Evolutionary conservation across 257 asterid genomes (phyloP), one percentile per base, ranked within the genome.

Genomic region (Ilex aquifolium): DNA sequence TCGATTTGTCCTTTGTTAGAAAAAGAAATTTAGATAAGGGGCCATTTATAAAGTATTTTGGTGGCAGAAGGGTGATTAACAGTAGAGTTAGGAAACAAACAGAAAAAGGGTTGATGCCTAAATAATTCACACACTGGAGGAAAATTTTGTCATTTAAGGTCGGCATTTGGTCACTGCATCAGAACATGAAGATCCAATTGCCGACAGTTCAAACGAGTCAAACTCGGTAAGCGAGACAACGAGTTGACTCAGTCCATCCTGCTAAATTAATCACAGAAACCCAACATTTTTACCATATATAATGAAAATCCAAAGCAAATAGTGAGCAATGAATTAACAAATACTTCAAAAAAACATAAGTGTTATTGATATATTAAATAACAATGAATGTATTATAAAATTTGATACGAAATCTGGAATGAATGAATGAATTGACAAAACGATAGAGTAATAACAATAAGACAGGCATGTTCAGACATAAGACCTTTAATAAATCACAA

Each of bases 1-100:
- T 52, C 51, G 61, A 67, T 71, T 81, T 81, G 94, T 77, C 83
- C 42, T 59, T 42, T 75, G 55, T 74, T 50, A 15, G 44, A 60
- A 79, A 72, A 62, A 59, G 27, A 21, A 21, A 21, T 21, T 21
- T 21, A 21, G 27, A 21, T 21, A 0, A 21, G 27, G 27, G 27
- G 27, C 27, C 27, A 21, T 21, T 21, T 21, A 21, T 21, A 21
- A 21, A 21, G 27, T 21, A 21, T 21, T 21, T 21, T 21, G 27
- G 27, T 21, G 27, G 27, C 27, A 21, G 27, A 21, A 21, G 27
- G 27, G 27, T 21, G 27, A 21, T 21, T 21, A 21, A 21, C 27
- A 21, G 27, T 21, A 21, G 0, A 21, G 27, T 21, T 21, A 21
- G 27, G 27, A 21, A 21, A 21, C 27, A 21, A 21, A 40, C 58